A percentile compares a stretch with the other conserved stretches of the same genome.
These are phyloP conservation scores for Phytopythium boreale DNA, from an alignment of 352 stramenopile species.

Conservation along the genomic window DNA sequence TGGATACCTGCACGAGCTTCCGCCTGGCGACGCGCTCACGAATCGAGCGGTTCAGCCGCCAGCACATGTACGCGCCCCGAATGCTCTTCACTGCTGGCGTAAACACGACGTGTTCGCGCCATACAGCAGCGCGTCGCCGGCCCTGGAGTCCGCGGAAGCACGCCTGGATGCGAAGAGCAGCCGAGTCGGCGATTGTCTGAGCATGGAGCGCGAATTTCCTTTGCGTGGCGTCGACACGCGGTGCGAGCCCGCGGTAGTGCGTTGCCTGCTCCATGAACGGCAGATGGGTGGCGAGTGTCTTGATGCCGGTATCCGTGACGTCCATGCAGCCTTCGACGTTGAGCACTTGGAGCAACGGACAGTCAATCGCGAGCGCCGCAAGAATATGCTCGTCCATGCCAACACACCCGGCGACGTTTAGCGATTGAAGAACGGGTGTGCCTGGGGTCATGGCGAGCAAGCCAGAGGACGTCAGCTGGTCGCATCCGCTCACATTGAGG, in stretches of 20 bases:
- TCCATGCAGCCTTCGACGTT: slow-evolving; percentile 76
- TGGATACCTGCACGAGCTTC: slow-evolving; percentile 27
- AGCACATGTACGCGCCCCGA: slow-evolving; percentile 44
- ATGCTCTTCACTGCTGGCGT: slow-evolving; percentile 45
- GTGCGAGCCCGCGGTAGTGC: slow-evolving; percentile 60
- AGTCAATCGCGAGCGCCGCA: slow-evolving; percentile 44
- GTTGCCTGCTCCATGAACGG: slow-evolving; percentile 58
- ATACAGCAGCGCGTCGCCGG: slow-evolving; percentile 42
- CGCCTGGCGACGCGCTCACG: slow-evolving; percentile 24
- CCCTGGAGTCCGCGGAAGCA: slow-evolving; percentile 56
- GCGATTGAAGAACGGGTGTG: slow-evolving; percentile 48
- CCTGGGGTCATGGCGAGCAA: slow-evolving; percentile 48
- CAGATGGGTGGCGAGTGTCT: slow-evolving; percentile 63
- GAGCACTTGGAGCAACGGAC: slow-evolving; percentile 55
- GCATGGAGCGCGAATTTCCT: slow-evolving; percentile 75
- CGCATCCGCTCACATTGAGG: slow-evolving; percentile 63
- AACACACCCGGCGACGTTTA: slow-evolving; percentile 68
- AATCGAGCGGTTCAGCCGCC: slow-evolving; percentile 42
- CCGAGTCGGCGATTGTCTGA: slow-evolving; percentile 69
- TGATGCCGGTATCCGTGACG: slow-evolving; percentile 69
- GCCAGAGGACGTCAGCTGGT: slow-evolving; percentile 51
- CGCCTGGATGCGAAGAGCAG: slow-evolving; percentile 66
- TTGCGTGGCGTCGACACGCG: slow-evolving; percentile 38
- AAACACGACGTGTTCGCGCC: slow-evolving; percentile 56
- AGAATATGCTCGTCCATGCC: slow-evolving; percentile 74